Evolutionary conservation across 1,139 yeast genomes (phyloP).

Genomic region (Yamadazyma taylorii): DNA sequence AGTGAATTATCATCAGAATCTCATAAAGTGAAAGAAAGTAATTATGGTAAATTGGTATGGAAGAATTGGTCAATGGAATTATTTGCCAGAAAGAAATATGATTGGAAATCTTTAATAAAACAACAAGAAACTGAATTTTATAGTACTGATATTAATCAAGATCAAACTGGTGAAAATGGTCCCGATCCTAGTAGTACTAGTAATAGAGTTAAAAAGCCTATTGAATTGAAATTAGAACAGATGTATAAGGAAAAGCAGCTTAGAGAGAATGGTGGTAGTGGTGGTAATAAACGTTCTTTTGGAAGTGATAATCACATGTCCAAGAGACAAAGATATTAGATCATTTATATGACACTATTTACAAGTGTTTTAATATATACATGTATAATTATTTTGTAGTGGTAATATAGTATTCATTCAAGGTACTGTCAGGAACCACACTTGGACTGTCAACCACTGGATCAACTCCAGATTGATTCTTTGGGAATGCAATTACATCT

Average conservation of each 20-base stretch:
- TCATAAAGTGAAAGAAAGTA: constrained; percentile 74
- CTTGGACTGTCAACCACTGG: constrained; percentile 88
- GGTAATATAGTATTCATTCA: constrained; percentile 51
- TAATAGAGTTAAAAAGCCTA: constrained; percentile 35
- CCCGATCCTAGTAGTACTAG: not conserved
- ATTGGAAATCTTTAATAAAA: constrained; percentile 78
- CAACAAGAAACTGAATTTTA: constrained; percentile 62
- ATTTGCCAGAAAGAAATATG: constrained; percentile 69
- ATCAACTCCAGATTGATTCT: constrained; percentile 85
- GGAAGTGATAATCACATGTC: constrained; percentile 15
- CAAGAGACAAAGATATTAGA: constrained; percentile 10
- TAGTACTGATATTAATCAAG: constrained; percentile 22
- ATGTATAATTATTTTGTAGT: constrained; percentile 1
- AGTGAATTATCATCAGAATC: constrained; percentile 61
- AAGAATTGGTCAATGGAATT: constrained; percentile 89
- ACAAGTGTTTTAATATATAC: constrained; percentile 5
- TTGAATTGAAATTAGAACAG: constrained; percentile 45
- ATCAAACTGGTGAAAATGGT: constrained; percentile 11
- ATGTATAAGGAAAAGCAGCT: constrained; percentile 34
- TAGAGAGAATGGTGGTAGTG: constrained; percentile 23
- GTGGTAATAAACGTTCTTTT: constrained; percentile 16
- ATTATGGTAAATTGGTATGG: constrained; percentile 91
- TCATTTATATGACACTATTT: too few species aligned
- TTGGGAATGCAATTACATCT: constrained; percentile 96
- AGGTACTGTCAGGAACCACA: constrained; percentile 46